phyloP scores from a whole-genome alignment of 768 basidiomycete species.

The Suillus ampliporus region DNA sequence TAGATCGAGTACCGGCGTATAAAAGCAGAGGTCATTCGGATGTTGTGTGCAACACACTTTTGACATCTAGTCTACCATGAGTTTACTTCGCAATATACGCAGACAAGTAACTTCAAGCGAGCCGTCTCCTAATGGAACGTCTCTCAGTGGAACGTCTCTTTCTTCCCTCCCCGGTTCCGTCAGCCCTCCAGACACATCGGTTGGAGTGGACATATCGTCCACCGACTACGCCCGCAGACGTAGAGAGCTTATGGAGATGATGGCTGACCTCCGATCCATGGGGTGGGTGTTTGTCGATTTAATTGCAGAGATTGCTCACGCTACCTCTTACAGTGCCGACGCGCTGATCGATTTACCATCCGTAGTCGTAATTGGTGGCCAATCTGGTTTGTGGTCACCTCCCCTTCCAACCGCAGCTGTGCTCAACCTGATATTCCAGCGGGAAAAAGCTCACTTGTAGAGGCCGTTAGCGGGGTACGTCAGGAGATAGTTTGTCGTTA shows the following conservation, averaged over 20 bases:
- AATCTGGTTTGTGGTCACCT: slow-evolving; percentile 48
- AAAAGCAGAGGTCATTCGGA: background rate
- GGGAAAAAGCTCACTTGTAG: slow-evolving; percentile 65
- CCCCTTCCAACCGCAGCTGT: background rate
- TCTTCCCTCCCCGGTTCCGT: background rate
- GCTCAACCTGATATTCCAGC: slow-evolving; percentile 38
- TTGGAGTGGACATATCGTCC: slow-evolving; percentile 29
- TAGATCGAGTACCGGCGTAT: background rate
- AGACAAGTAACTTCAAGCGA: background rate
- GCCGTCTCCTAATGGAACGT: background rate
- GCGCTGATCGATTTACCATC: slow-evolving; percentile 51
- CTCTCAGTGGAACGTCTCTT: background rate
- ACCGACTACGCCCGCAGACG: slow-evolving; percentile 47
- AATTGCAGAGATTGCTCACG: slow-evolving; percentile 6
- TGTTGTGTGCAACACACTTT: background rate
- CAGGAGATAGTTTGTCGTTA: background rate
- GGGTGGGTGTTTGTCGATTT: slow-evolving; percentile 37
- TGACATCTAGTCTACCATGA: background rate
- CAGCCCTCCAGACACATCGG: slow-evolving; percentile 15
- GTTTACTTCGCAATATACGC: background rate
- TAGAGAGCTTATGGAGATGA: slow-evolving; percentile 45
- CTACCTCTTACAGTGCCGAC: slow-evolving; percentile 38
- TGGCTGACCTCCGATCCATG: slow-evolving; percentile 43
- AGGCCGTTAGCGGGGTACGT: slow-evolving; percentile 60
- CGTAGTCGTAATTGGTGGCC: slow-evolving; percentile 60